Conservation (phyloP, 495 filamentous ascomycete species). For the Emericellopsis terricola region DNA sequence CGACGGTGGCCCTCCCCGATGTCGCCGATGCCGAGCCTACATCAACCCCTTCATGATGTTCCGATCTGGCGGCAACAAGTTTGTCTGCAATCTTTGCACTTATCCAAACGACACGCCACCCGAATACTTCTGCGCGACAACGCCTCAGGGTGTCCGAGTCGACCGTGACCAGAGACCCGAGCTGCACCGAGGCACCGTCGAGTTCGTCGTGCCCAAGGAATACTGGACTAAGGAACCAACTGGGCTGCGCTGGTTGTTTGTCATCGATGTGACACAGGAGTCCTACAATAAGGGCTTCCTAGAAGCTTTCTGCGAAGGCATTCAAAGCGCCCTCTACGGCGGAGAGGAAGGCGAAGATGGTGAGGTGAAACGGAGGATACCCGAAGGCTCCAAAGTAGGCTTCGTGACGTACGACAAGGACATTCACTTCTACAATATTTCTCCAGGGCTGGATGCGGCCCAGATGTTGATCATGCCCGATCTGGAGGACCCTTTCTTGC, state of each 20-base stretch:
- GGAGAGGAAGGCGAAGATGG: slow-evolving; percentile 34
- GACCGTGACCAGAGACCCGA: slow-evolving; percentile 85
- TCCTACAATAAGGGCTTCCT: slow-evolving; percentile 76
- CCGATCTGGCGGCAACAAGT: slow-evolving; percentile 81
- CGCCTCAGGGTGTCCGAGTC: slow-evolving; percentile 69
- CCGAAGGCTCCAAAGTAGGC: slow-evolving; percentile 70
- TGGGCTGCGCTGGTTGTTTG: slow-evolving; percentile 70
- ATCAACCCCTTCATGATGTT: slow-evolving; percentile 99
- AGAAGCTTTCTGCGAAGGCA: slow-evolving; percentile 82
- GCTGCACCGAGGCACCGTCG: slow-evolving; percentile 76
- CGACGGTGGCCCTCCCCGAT: slow-evolving; percentile 77
- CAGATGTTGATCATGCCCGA: slow-evolving; percentile 99
- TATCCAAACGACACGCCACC: slow-evolving; percentile 88
- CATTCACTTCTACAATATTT: slow-evolving; percentile 93
- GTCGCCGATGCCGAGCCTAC: slow-evolving; percentile 84
- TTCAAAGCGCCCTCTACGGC: slow-evolving; percentile 69
- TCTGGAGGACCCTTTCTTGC: slow-evolving; percentile 91
- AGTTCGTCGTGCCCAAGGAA: slow-evolving; percentile 93
- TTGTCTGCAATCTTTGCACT: slow-evolving; percentile 96
- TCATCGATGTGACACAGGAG: slow-evolving; percentile 85
- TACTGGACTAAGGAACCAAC: slow-evolving; percentile 96
- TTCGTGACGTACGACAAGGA: slow-evolving; percentile 93
- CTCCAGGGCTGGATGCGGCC: slow-evolving; percentile 62
- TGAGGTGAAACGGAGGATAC: slow-evolving; percentile 45
- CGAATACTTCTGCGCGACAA: slow-evolving; percentile 86